Conservation (phyloP, 257 asterid species). For the Cruciata laevipes region DNA sequence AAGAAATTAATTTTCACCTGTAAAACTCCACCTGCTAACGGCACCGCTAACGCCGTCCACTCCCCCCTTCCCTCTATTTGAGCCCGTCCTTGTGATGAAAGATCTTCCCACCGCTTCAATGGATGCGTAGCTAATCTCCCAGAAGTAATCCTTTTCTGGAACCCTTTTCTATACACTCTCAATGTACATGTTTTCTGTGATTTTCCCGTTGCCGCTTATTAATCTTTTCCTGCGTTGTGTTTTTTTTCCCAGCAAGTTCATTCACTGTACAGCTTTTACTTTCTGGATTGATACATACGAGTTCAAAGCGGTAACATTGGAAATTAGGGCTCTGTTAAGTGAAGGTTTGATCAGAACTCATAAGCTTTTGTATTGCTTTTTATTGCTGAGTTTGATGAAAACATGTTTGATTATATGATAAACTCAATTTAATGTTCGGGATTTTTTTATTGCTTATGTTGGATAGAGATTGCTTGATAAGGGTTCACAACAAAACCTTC, state of each 20-base stretch:
- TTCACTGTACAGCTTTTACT: not conserved
- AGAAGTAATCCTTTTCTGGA: slow-evolving; percentile 24
- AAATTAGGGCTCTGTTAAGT: not conserved
- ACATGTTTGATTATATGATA: not conserved
- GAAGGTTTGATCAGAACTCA: not conserved
- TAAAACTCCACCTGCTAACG: not conserved
- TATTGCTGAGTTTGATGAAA: not conserved
- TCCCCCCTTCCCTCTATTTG: slow-evolving; percentile 4
- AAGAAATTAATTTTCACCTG: not conserved
- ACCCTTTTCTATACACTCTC: not conserved
- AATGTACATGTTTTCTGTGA: not conserved
- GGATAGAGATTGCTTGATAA: not conserved
- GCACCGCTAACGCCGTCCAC: slow-evolving; percentile 29
- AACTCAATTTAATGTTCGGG: not conserved
- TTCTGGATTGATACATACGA: not conserved
- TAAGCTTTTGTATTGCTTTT: no score
- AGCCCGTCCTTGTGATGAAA: slow-evolving; percentile 16
- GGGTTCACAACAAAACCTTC: not conserved
- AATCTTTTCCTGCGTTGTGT: no score
- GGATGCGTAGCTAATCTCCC: slow-evolving; percentile 10
- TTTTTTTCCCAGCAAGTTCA: not conserved
- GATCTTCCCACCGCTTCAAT: slow-evolving; percentile 26
- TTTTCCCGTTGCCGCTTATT: not conserved
- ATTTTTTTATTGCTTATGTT: not conserved
- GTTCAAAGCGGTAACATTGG: not conserved